phyloP scores from a whole-genome alignment of 2,329 filamentous ascomycete genomes.

The Curvularia verruculosa region DNA sequence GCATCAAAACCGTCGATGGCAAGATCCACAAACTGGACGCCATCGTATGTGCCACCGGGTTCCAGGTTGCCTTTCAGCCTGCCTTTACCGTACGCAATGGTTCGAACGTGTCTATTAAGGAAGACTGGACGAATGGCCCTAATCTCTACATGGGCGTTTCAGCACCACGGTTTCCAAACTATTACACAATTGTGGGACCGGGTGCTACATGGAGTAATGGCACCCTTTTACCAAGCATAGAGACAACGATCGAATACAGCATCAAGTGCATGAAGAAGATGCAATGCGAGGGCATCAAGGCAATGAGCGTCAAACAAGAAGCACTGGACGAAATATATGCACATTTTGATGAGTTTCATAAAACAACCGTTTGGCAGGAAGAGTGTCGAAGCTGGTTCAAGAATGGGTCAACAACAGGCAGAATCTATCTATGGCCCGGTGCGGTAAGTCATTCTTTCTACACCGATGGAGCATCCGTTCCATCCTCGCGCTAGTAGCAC shows the following conservation, averaged over 20 bases:
- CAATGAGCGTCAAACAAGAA: constrained; percentile 41
- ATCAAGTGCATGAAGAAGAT: constrained; percentile 45
- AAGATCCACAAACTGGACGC: constrained; percentile 42
- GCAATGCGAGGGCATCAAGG: constrained; percentile 41
- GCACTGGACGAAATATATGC: constrained; percentile 40
- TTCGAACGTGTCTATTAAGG: constrained; percentile 44
- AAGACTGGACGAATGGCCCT: constrained; percentile 50
- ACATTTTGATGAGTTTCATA: constrained; percentile 41
- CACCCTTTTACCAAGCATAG: constrained; percentile 53
- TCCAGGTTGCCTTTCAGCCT: constrained; percentile 49
- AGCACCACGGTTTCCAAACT: constrained; percentile 54
- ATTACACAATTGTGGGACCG: constrained; percentile 53
- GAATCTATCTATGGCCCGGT: constrained; percentile 43
- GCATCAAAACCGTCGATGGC: constrained; percentile 38
- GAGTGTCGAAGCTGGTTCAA: constrained; percentile 47
- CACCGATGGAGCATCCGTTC: neutral
- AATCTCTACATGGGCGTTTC: constrained; percentile 52
- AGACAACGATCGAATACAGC: constrained; percentile 49
- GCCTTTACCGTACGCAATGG: constrained; percentile 53
- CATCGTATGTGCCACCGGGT: constrained; percentile 43
- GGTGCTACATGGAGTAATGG: constrained; percentile 54
- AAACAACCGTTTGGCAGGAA: constrained; percentile 42
- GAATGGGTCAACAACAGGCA: constrained; percentile 41
- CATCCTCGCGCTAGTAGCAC: neutral
- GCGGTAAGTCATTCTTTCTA: constrained; percentile 32